A percentile compares a stretch with the other conserved stretches of the same genome.
Evolutionary conservation across 1,284 basidiomycete species (phyloP).

Genomic region (Schizophyllum commune): DNA sequence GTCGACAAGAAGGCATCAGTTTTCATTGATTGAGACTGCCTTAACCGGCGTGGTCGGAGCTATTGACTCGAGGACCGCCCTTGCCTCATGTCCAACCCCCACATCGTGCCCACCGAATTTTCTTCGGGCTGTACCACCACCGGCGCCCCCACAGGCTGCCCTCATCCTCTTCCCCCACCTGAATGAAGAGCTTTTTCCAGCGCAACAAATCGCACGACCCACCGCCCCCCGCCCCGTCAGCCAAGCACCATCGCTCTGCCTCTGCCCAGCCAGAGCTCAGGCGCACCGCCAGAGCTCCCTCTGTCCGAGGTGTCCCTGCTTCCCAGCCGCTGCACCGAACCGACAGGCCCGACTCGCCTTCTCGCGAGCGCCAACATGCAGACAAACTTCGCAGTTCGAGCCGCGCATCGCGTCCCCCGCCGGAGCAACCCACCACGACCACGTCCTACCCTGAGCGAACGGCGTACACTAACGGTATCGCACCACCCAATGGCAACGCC

Average conservation of each 20-base stretch:
- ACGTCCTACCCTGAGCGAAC: background rate
- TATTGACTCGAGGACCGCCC: background rate
- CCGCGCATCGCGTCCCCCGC: background rate
- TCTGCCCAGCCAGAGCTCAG: background rate
- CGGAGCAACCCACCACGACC: background rate
- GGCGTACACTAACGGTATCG: background rate
- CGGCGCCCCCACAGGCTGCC: background rate
- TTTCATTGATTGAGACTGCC: background rate
- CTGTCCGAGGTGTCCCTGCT: background rate
- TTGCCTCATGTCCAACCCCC: background rate
- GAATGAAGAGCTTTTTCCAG: background rate
- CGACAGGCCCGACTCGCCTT: background rate
- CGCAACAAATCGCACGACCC: background rate
- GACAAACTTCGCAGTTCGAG: background rate
- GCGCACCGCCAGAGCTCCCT: background rate
- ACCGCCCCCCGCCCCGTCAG: background rate
- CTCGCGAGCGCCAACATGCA: background rate
- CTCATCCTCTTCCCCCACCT: background rate
- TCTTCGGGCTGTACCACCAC: background rate
- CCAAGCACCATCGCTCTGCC: background rate
- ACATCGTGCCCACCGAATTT: background rate
- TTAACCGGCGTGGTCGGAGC: background rate
- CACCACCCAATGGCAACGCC: background rate
- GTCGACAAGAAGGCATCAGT: background rate
- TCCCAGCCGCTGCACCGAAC: background rate